These are phyloP conservation scores for Jimgerdemannia lactiflua DNA, from an alignment of 192 early-diverging fungal genomes.

Conservation along the genomic window DNA sequence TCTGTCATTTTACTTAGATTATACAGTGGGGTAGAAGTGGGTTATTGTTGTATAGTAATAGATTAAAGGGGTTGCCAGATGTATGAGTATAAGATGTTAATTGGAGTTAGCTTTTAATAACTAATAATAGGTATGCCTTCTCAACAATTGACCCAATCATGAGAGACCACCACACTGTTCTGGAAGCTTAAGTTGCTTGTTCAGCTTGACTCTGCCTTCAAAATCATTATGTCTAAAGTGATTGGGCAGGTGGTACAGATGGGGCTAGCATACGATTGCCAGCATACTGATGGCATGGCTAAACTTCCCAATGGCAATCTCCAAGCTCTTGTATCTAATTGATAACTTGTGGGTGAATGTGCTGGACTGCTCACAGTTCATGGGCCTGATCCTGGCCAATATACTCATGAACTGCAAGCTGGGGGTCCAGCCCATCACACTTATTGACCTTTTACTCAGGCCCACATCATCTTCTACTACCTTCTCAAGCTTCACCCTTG, in stretches of 20 bases:
- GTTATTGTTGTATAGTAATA: too few relatives aligned
- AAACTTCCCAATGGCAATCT: constrained; percentile 74
- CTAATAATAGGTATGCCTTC: constrained; percentile 68
- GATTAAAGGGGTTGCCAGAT: too few relatives aligned
- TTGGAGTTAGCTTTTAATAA: constrained; percentile 21
- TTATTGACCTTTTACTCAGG: constrained; percentile 91
- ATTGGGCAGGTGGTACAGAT: constrained; percentile 68
- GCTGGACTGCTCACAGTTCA: constrained; percentile 72
- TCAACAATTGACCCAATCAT: constrained; percentile 72
- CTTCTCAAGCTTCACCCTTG: constrained; percentile 78
- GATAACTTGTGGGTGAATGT: constrained; percentile 91
- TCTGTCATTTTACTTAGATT: too few relatives aligned
- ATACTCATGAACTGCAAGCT: constrained; percentile 79
- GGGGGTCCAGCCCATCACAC: constrained; percentile 84
- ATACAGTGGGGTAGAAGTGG: too few relatives aligned
- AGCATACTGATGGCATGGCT: constrained; percentile 69
- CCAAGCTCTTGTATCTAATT: constrained; percentile 77
- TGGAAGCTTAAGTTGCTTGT: constrained; percentile 90
- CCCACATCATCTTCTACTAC: constrained; percentile 89
- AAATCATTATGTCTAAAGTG: constrained; percentile 85
- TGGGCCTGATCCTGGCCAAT: constrained; percentile 88
- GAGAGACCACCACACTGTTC: constrained; percentile 89
- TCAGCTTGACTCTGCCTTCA: constrained; percentile 81
- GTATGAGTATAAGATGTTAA: too few relatives aligned
- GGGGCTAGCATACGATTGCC: constrained; percentile 72